Base-by-base conservation (phyloP, 2,329 filamentous ascomycete genomes). In the Chrysoporthe puriensis region DNA sequence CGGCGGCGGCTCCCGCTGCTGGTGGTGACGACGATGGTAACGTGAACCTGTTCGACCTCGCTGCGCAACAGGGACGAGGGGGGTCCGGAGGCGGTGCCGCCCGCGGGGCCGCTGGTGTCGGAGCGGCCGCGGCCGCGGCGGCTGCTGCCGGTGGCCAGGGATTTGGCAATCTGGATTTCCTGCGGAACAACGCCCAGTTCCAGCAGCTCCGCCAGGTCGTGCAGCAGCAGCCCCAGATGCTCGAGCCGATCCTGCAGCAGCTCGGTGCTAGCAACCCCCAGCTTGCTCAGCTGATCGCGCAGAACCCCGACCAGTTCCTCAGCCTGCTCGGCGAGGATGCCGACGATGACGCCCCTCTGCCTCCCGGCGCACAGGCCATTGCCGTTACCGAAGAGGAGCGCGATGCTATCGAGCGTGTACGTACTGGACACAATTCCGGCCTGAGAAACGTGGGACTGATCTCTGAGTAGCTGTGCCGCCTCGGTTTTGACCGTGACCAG, bases 161-260 rank as follows among this genome's bases (percentile, higher is more conserved):
- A 52, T 82, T 92, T 36, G 91, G 91, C 36, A 96, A 94, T 76
- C 88, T 99, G 68, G 95, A 98, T 72, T 98, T 97, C 79, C 84
- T 99, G 66, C 91, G 96, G 76, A 93, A 94, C 80, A 98, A 98
- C 79, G 91, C 94, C 34, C 95, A 98, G 80, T 99, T 99, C 82
- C 96, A 98, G 82, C 96, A 99, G 81, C 88, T 99, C 69, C 91
- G 96, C 71, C 94, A 97, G 81, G 91, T 99, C 32, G 95, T 99
- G 57, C 96, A 99, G 81, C 94, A 97, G 79, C 93, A 98, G 78
- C 96, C 96, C 21, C 92, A 96, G 78, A 99, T 99, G 96, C 90
- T 99, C 32, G 96, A 99, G 83, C 95, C 96, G 7, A 98, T 99
- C 73, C 85, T 99, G 66, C 95, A 98, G 80, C 94, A 97, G 80